Percentiles rank a stretch among this genome's conserved stretches.
These are phyloP conservation scores for Pythium aristosporum DNA, from an alignment of 352 stramenopile genomes.

Conservation along the genomic window DNA sequence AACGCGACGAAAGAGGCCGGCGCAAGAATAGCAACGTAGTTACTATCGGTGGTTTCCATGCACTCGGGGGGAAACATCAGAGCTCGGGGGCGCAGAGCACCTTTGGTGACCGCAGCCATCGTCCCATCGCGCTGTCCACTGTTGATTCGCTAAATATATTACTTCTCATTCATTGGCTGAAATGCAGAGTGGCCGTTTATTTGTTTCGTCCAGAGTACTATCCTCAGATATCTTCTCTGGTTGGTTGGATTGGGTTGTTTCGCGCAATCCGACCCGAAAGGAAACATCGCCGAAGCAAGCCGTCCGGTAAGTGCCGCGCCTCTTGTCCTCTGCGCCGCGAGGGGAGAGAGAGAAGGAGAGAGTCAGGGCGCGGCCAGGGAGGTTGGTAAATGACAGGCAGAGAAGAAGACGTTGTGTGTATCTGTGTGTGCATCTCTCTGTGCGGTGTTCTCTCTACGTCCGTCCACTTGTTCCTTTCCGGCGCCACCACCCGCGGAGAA, in stretches of 20 bases:
- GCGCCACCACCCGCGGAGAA: too few relatives aligned
- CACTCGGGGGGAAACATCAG: background rate
- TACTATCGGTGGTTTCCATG: background rate
- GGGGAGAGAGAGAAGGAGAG: slow-evolving; percentile 5
- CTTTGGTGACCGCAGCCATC: slow-evolving; percentile 8
- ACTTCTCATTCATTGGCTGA: background rate
- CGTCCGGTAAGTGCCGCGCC: background rate
- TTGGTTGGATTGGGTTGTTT: slow-evolving; percentile 16
- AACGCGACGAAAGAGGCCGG: background rate
- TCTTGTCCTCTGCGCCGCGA: background rate
- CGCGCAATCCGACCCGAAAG: slow-evolving; percentile 14
- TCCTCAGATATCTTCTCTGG: slow-evolving; percentile 3
- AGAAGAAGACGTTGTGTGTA: slow-evolving; percentile 1
- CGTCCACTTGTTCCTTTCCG: background rate
- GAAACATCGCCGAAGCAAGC: slow-evolving; percentile 5
- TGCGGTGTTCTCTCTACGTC: background rate
- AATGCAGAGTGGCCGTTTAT: slow-evolving; percentile 5
- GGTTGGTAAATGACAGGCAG: slow-evolving; percentile 19
- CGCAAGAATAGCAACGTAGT: background rate
- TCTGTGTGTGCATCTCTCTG: slow-evolving; percentile 5
- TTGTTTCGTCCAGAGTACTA: background rate
- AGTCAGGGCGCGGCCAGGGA: background rate
- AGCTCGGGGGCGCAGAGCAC: background rate
- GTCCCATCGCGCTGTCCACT: slow-evolving; percentile 17
- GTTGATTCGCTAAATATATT: slow-evolving; percentile 19